Percentiles rank a stretch among this genome's conserved stretches.
Evolutionary conservation across 2,329 filamentous ascomycete species (phyloP).

Genomic region (Nakataea oryzae): DNA sequence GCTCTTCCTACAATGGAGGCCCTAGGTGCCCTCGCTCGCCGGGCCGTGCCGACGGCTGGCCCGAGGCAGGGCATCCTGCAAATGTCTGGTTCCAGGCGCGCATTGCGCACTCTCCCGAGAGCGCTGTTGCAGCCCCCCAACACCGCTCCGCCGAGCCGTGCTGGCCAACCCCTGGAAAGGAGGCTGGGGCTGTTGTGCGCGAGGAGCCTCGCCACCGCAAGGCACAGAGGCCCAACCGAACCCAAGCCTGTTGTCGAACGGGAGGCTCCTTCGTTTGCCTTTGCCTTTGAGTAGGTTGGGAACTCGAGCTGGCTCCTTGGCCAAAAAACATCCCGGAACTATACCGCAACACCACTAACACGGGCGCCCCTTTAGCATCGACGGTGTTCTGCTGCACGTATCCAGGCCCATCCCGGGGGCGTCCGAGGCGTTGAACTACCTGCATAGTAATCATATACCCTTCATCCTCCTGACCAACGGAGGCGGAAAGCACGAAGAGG

Average conservation of each 20-base stretch:
- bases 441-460: constrained; percentile 67
- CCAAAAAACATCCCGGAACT: not conserved
- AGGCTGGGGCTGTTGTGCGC: not conserved
- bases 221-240: not conserved
- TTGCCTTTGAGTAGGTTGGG: constrained; percentile 28
- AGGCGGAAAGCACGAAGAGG: constrained; percentile 72
- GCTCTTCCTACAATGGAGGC: not conserved
- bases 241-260: not conserved
- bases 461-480: constrained; percentile 96
- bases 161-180: not conserved
- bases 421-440: constrained; percentile 57
- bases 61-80: not conserved
- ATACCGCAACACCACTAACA: not conserved
- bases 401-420: constrained; percentile 72
- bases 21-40: not conserved
- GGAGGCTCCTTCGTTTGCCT: constrained; percentile 19
- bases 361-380: constrained; percentile 42
- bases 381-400: constrained; percentile 87
- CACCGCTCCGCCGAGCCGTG: not conserved
- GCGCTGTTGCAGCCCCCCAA: not conserved
- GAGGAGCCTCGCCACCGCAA: not conserved
- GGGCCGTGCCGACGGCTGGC: not conserved
- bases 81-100: too few relatives aligned
- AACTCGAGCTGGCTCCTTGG: not conserved
- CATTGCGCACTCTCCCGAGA: not conserved